These are phyloP conservation scores for Suhomyces vadensis DNA, from an alignment of 805 yeast genomes.

Conservation along the genomic window DNA sequence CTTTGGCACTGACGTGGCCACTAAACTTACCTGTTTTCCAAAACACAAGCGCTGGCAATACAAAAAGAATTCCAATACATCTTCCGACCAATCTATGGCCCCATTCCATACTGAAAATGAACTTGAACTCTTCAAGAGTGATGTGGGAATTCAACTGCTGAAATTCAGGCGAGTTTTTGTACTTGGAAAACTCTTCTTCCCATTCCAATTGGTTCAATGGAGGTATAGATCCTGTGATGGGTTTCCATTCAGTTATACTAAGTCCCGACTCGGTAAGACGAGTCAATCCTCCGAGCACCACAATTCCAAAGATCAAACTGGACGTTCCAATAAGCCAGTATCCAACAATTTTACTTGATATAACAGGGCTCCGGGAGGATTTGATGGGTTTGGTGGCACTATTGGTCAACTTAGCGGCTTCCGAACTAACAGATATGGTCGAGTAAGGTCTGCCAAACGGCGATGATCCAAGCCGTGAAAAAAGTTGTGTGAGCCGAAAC, in stretches of 20 bases:
- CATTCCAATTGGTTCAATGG: slow-evolving; percentile 81
- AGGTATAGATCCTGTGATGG: slow-evolving; percentile 93
- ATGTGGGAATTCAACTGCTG: slow-evolving; percentile 85
- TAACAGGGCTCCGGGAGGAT: slow-evolving; percentile 10
- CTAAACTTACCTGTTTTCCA: slow-evolving; percentile 67
- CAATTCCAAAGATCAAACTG: slow-evolving; percentile 89
- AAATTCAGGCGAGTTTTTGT: slow-evolving; percentile 87
- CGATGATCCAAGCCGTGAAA: slow-evolving; percentile 1
- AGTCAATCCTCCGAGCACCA: slow-evolving; percentile 93
- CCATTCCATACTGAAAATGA: slow-evolving; percentile 98
- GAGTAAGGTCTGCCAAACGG: slow-evolving; percentile 7
- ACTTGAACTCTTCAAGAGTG: slow-evolving; percentile 88
- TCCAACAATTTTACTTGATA: slow-evolving; percentile 54
- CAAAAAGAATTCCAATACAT: slow-evolving; percentile 78
- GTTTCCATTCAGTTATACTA: slow-evolving; percentile 97
- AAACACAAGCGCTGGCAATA: slow-evolving; percentile 84
- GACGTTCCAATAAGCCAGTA: slow-evolving; percentile 89
- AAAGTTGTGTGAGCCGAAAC: slow-evolving; percentile 1
- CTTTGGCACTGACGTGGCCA: slow-evolving; percentile 61
- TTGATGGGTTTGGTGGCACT: slow-evolving; percentile 4
- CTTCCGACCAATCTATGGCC: slow-evolving; percentile 91
- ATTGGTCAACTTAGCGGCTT: not conserved
- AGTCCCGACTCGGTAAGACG: slow-evolving; percentile 94
- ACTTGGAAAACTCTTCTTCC: slow-evolving; percentile 80
- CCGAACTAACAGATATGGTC: slow-evolving; percentile 4